Evolutionary conservation across 1,139 yeast species (phyloP).

Genomic region (Saccharomyces hybrid): DNA sequence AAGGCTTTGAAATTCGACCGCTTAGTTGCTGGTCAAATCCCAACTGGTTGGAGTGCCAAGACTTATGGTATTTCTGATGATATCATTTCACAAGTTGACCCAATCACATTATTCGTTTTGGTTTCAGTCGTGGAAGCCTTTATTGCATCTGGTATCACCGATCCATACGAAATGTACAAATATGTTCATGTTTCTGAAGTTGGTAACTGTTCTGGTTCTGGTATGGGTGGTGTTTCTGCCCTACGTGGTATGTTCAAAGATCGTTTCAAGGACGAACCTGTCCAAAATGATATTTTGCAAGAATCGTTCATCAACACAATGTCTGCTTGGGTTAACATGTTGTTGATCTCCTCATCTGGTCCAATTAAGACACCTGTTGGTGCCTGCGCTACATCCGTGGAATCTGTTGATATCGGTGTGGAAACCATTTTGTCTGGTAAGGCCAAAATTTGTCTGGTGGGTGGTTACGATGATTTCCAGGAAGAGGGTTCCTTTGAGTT

Average conservation of each 20-base stretch:
- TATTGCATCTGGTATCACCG: slow-evolving; percentile 88
- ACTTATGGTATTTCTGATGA: slow-evolving; percentile 94
- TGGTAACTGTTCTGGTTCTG: slow-evolving; percentile 99
- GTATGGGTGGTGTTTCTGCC: slow-evolving; percentile 99
- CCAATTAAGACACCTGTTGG: slow-evolving; percentile 99
- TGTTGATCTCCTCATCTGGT: slow-evolving; percentile 94
- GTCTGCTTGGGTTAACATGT: slow-evolving; percentile 99
- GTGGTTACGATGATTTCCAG: slow-evolving; percentile 99
- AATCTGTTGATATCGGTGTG: slow-evolving; percentile 92
- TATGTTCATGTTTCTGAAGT: slow-evolving; percentile 97
- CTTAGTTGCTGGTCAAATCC: slow-evolving; percentile 97
- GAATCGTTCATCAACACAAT: slow-evolving; percentile 98
- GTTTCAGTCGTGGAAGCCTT: slow-evolving; percentile 95
- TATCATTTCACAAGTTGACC: slow-evolving; percentile 89
- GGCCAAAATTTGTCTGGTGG: slow-evolving; percentile 93
- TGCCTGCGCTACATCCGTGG: slow-evolving; percentile 98
- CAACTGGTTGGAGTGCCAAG: slow-evolving; percentile 96
- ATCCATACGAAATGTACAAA: slow-evolving; percentile 96
- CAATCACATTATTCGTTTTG: slow-evolving; percentile 83
- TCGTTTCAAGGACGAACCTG: slow-evolving; percentile 85
- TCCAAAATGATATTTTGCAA: slow-evolving; percentile 92
- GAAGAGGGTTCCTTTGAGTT: slow-evolving; percentile 98
- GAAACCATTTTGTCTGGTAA: slow-evolving; percentile 89
- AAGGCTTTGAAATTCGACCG: slow-evolving; percentile 94
- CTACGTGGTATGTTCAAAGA: slow-evolving; percentile 96